phyloP scores from a whole-genome alignment of 1,284 basidiomycete species.

The Ceratorhiza oryzae-sativae region DNA sequence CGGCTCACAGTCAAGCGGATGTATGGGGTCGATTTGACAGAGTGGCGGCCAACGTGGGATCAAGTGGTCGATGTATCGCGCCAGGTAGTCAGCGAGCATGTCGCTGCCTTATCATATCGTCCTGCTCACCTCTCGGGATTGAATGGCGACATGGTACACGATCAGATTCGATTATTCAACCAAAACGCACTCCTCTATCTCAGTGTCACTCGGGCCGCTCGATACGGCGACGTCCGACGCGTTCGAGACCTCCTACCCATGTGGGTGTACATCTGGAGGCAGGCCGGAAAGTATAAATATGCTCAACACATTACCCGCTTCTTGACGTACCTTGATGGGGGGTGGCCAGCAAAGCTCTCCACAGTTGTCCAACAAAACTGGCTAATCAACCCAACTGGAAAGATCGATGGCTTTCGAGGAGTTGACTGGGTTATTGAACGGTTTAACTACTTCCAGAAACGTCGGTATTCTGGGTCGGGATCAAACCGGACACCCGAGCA shows the following conservation, averaged over 20 bases:
- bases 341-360: too few relatives aligned
- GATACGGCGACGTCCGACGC: conserved; percentile 52
- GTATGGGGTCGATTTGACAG: conserved; percentile 45
- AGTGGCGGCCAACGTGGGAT: conserved; percentile 44
- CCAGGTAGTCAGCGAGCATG: conserved; percentile 42
- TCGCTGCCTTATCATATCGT: conserved; percentile 40
- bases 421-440: conserved; percentile 47
- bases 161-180: conserved; percentile 49
- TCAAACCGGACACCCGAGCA: background rate
- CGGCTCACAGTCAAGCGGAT: conserved; percentile 27
- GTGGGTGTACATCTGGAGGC: conserved; percentile 51
- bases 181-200: conserved; percentile 51
- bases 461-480: background rate
- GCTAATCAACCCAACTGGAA: too few relatives aligned
- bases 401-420: too few relatives aligned
- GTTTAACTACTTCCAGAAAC: conserved; percentile 48
- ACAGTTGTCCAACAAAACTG: too few relatives aligned
- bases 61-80: conserved; percentile 44
- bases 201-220: too few relatives aligned
- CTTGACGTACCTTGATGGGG: conserved; percentile 22
- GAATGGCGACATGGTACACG: conserved; percentile 48
- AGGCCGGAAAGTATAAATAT: conserved; percentile 52
- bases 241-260: conserved; percentile 48
- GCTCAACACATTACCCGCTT: conserved; percentile 45
- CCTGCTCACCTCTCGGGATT: background rate